Percentiles rank a stretch among this genome's conserved stretches.
Evolutionary conservation across 164 flowering plant genomes (phyloP).

Genomic region (Vitis rupestris): DNA sequence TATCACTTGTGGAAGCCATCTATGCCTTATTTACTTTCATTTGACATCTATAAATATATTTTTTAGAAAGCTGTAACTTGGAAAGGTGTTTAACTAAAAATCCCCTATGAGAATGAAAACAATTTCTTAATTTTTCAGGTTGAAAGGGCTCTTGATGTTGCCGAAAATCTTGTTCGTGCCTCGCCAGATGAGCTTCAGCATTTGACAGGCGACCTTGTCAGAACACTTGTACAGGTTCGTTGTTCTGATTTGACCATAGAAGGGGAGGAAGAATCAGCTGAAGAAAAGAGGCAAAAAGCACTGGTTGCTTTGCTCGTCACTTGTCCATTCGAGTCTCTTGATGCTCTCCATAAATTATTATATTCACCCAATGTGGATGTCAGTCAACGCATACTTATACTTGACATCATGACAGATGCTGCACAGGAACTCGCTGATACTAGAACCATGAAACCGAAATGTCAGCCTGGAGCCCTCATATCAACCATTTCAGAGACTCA

Average conservation of each 20-base stretch:
- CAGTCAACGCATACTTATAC: conserved; percentile 89
- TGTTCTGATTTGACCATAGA: conserved; percentile 83
- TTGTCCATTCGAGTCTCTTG: conserved; percentile 74
- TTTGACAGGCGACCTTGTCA: conserved; percentile 70
- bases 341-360: conserved; percentile 59
- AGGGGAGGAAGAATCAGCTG: conserved; percentile 95
- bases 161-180: conserved; percentile 87
- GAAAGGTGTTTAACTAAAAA: too few relatives aligned
- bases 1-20: not conserved
- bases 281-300: conserved; percentile 83
- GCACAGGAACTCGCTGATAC: conserved; percentile 81
- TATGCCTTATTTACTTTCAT: not conserved
- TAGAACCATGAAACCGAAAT: conserved; percentile 38
- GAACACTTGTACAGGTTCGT: conserved; percentile 82
- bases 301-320: conserved; percentile 72
- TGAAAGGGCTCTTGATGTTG: conserved; percentile 85
- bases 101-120: too few relatives aligned
- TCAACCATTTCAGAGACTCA: conserved; percentile 59
- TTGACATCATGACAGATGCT: conserved; percentile 91
- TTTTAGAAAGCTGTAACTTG: too few relatives aligned
- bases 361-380: conserved; percentile 89
- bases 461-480: conserved; percentile 42
- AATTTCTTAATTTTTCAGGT: conserved; percentile 50
- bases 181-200: conserved; percentile 85
- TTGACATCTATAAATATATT: too few relatives aligned